Conservation (phyloP, 2,329 filamentous ascomycete species). For the Alternaria viburni region DNA sequence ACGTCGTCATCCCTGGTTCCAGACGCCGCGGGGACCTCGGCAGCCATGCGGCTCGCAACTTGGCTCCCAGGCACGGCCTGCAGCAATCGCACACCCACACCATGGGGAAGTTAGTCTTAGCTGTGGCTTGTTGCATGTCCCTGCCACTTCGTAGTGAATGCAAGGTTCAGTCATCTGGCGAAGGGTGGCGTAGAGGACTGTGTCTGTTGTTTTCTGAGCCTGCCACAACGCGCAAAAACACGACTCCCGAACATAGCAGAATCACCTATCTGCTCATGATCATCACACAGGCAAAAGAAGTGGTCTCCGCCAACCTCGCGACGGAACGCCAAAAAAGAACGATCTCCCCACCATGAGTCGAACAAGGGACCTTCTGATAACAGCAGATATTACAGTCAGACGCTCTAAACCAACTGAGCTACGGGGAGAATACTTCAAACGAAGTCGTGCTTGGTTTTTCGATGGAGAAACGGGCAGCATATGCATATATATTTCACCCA, state of each 20-base stretch:
- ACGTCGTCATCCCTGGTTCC: slow-evolving; percentile 12
- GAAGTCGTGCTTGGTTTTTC: slow-evolving; percentile 22
- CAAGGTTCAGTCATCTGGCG: not conserved
- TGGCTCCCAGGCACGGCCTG: slow-evolving; percentile 9
- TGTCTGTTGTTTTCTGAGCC: not conserved
- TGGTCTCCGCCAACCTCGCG: not conserved
- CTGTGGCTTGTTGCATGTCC: not conserved
- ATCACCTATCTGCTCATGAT: not conserved
- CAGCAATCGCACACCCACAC: slow-evolving; percentile 1
- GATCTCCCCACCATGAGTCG: slow-evolving; percentile 43
- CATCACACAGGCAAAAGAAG: not conserved
- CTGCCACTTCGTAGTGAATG: not conserved
- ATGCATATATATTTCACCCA: too few species aligned
- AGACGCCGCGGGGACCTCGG: slow-evolving; percentile 9
- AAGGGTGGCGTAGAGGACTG: not conserved
- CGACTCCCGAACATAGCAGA: too few species aligned
- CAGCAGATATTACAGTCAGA: slow-evolving; percentile 46
- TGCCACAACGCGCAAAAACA: not conserved
- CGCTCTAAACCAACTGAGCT: slow-evolving; percentile 47
- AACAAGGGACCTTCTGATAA: slow-evolving; percentile 45
- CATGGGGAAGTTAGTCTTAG: not conserved
- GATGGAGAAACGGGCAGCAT: not conserved
- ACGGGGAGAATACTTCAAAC: slow-evolving; percentile 26
- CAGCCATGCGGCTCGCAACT: slow-evolving; percentile 14
- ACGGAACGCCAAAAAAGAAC: slow-evolving; percentile 11